These are phyloP conservation scores for Diaporthe aspalathi DNA, from an alignment of 2,329 filamentous ascomycete species.

Conservation along the genomic window DNA sequence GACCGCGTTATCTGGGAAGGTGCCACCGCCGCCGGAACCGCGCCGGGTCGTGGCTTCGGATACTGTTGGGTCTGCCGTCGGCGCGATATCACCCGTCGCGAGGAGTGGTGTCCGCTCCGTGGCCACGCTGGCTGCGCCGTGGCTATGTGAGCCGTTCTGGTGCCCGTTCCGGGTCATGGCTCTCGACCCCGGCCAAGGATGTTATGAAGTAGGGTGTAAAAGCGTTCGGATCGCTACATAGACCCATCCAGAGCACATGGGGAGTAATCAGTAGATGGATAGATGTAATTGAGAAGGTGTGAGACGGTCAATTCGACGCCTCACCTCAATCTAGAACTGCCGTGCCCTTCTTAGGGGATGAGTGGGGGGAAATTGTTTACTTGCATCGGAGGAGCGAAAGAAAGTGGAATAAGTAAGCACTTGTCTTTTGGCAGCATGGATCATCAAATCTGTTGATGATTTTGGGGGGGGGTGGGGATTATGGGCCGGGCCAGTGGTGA, in stretches of 20 bases:
- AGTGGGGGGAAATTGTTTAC: neutral
- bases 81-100: slow-evolving; percentile 39
- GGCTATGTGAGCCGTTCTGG: neutral
- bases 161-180: slow-evolving; percentile 16
- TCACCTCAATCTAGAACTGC: neutral
- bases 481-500: slow-evolving; percentile 1
- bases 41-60: slow-evolving; percentile 41
- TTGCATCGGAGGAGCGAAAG: neutral
- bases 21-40: slow-evolving; percentile 37
- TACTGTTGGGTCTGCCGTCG: slow-evolving; percentile 39
- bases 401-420: neutral
- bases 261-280: neutral
- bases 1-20: slow-evolving; percentile 35
- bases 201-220: neutral
- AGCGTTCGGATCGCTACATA: neutral
- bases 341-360: neutral
- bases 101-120: slow-evolving; percentile 50
- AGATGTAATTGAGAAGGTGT: neutral
- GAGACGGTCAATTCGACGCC: slow-evolving; percentile 1
- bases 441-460: neutral
- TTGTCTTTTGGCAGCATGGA: neutral
- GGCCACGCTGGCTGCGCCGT: slow-evolving; percentile 28
- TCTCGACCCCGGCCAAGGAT: neutral
- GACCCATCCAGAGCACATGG: neutral
- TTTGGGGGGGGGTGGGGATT: neutral